These are phyloP conservation scores for Falciphora oryzae DNA, from an alignment of 2,329 filamentous ascomycete genomes.

Conservation along the genomic window DNA sequence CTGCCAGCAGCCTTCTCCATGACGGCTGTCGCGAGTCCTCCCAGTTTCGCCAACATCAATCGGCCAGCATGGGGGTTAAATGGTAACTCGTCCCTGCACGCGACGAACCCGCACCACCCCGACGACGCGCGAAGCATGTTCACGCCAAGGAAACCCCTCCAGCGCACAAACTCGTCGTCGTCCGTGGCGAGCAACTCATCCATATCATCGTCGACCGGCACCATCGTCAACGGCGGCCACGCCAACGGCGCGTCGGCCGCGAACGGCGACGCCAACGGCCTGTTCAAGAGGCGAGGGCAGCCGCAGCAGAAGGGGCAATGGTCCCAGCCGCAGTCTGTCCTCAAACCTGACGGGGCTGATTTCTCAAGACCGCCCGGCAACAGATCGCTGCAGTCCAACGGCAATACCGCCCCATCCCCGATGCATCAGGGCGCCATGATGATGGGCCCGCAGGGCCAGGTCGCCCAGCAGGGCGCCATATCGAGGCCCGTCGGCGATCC, in stretches of 20 bases:
- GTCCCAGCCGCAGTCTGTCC: slow-evolving; percentile 27
- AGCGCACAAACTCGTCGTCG: slow-evolving; percentile 86
- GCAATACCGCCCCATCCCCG: slow-evolving; percentile 24
- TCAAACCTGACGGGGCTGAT: slow-evolving; percentile 27
- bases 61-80: slow-evolving; percentile 62
- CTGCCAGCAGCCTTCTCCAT: slow-evolving; percentile 38
- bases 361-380: slow-evolving; percentile 35
- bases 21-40: slow-evolving; percentile 63
- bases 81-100: slow-evolving; percentile 45
- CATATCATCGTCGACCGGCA: slow-evolving; percentile 50
- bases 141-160: slow-evolving; percentile 79
- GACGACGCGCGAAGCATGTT: slow-evolving; percentile 87
- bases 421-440: slow-evolving; percentile 34
- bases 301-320: slow-evolving; percentile 44
- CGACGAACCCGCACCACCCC: slow-evolving; percentile 77
- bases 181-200: slow-evolving; percentile 67
- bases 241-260: slow-evolving; percentile 51
- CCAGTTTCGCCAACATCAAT: slow-evolving; percentile 57
- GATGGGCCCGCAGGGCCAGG: slow-evolving; percentile 31
- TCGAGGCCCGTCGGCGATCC: slow-evolving; percentile 63
- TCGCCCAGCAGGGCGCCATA: slow-evolving; percentile 37
- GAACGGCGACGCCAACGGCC: slow-evolving; percentile 44
- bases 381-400: slow-evolving; percentile 37
- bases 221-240: slow-evolving; percentile 47
- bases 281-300: slow-evolving; percentile 49